Base-by-base conservation (phyloP, 768 basidiomycete species). In the Tulasnella sp. region DNA sequence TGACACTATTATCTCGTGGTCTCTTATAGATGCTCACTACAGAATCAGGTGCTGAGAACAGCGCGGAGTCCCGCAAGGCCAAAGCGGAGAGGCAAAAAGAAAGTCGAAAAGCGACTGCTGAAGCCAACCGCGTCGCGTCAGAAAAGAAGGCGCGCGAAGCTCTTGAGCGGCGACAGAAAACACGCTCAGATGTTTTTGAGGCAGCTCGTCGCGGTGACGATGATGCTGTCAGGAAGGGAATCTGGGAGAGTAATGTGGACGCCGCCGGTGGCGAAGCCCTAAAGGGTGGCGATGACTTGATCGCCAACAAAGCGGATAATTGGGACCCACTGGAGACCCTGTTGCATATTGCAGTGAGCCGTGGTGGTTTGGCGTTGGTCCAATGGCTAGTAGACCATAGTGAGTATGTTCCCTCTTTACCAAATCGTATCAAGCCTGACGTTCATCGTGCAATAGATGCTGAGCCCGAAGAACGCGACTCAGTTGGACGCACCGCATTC, bases 351-450 rank as follows among this genome's bases (percentile, higher is more conserved):
- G 80, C 78, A 49, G 73, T 76, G 2, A 69, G 66, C 54, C 70
- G 73, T 54, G 81, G 79, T 8, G 75, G 86, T 68, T 62, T 68
- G 6, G 76, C 75, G 19, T 68, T 88, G 52, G 73, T 83, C 6
- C 67, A 77, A 62, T 87, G 84, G 84, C 75, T 88, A 11, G 77
- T 82, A 68, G 72, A 76, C 4, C 84, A 87, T 65, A 78, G 86
- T 86, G 63, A 63, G 79, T 68, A 49, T 54, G 37, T 45, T 62
- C 51, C 6, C 55, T 51, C 62, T 66, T 55, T 14, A 25, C 25
- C 19, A 17, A 3, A 1, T 7, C 27, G 14, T 15, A 59, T 58
- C 61, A 52, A 63, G 60, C 41, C 57, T 59, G 36, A 59, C 58
- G 9, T 11, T 42, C 62, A 42, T 7, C 7, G 8, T 17, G 23